Conservation (phyloP, 169 alveolate species). For the Besnoitia besnoiti region DNA sequence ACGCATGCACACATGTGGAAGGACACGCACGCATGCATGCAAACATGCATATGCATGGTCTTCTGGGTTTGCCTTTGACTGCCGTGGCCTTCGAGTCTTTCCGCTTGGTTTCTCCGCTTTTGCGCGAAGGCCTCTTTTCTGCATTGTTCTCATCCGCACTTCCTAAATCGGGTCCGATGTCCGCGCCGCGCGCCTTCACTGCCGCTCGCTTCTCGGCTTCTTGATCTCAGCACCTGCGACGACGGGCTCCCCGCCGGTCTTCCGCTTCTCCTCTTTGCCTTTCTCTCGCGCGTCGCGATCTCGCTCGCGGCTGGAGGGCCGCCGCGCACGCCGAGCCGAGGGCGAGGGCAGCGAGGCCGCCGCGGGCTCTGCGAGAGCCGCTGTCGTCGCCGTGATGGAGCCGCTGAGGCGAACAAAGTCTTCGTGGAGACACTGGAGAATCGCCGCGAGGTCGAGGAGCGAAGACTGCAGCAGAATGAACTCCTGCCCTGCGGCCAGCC, state of each 20-base stretch:
- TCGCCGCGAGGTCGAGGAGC: background rate
- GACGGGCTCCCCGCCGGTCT: background rate
- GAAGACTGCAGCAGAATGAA: conserved; percentile 32
- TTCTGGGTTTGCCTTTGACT: background rate
- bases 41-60: background rate
- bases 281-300: background rate
- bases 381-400: background rate
- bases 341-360: background rate
- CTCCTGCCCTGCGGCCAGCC: conserved; percentile 7
- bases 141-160: background rate
- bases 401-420: background rate
- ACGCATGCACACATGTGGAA: too few relatives aligned
- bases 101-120: background rate
- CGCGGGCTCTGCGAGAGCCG: background rate
- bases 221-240: too few relatives aligned
- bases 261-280: background rate
- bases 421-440: conserved; percentile 9
- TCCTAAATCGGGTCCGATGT: too few relatives aligned
- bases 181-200: background rate
- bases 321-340: background rate
- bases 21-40: background rate
- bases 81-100: background rate
- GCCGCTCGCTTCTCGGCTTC: background rate
- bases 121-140: too few relatives aligned
- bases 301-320: background rate